Evolutionary conservation across 371 early-diverging fungal species (phyloP).

Genomic region (Aphelidium insulamus): DNA sequence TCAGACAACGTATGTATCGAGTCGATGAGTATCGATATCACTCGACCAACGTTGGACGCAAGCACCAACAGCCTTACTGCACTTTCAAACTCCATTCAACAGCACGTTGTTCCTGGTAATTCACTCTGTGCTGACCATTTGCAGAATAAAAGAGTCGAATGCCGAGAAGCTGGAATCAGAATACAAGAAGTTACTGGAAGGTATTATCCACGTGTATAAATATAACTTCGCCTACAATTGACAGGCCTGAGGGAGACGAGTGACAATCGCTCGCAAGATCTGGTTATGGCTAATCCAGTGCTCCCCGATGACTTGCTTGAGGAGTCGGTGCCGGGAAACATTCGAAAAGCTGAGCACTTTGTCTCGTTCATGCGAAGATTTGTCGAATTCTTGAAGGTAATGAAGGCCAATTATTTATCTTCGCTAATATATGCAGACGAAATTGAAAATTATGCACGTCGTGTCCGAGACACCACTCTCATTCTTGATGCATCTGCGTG

Average conservation of each 20-base stretch:
- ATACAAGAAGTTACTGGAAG: constrained; percentile 71
- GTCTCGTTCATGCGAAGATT: constrained; percentile 88
- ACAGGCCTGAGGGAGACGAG: constrained; percentile 48
- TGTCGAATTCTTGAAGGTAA: constrained; percentile 91
- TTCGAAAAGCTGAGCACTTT: constrained; percentile 94
- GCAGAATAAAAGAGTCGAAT: constrained; percentile 60
- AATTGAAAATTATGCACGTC: constrained; percentile 90
- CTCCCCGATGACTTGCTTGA: constrained; percentile 77
- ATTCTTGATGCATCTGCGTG: constrained; percentile 78
- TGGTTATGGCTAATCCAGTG: constrained; percentile 53
- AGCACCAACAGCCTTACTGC: constrained; percentile 52
- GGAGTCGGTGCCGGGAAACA: constrained; percentile 96
- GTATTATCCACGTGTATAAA: constrained; percentile 3
- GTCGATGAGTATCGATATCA: constrained; percentile 82
- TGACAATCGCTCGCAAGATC: constrained; percentile 43
- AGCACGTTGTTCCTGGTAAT: constrained; percentile 13
- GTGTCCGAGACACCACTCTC: constrained; percentile 88
- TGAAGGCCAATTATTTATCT: neutral
- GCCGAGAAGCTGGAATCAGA: constrained; percentile 66
- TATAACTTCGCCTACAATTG: neutral
- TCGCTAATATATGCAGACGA: constrained; percentile 31
- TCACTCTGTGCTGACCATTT: neutral
- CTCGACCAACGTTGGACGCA: constrained; percentile 69
- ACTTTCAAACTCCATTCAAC: constrained; percentile 44
- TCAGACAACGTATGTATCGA: constrained; percentile 96